These are phyloP conservation scores for Pontederia paniculata DNA, from an alignment of 176 grass and related monocot species.

Conservation along the genomic window DNA sequence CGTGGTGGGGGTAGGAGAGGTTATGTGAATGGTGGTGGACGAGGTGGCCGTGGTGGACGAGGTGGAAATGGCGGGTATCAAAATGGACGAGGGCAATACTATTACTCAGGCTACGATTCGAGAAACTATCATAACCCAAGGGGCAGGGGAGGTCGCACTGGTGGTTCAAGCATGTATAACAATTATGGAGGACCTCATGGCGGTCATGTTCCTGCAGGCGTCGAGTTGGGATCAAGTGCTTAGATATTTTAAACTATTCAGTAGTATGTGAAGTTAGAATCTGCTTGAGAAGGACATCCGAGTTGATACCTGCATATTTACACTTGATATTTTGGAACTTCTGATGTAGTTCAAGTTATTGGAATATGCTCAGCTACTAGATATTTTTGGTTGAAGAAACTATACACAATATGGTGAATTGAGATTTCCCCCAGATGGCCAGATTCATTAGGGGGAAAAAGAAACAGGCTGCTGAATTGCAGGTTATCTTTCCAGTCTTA, in stretches of 20 bases:
- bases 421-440: no score
- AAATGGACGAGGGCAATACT: constrained; percentile 33
- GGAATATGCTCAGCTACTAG: no score
- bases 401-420: no score
- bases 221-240: constrained; percentile 45
- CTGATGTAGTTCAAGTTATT: no score
- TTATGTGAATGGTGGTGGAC: constrained; percentile 37
- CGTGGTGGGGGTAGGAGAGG: constrained; percentile 39
- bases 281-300: no score
- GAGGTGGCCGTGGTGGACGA: constrained; percentile 31
- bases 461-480: no score
- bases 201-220: constrained; percentile 20
- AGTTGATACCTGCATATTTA: no score
- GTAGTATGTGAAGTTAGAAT: no score
- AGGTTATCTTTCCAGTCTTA: no score
- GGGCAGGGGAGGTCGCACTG: constrained; percentile 43
- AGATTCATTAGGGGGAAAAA: no score
- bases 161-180: constrained; percentile 32
- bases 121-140: constrained; percentile 46
- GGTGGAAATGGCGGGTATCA: constrained; percentile 24
- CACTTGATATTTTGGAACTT: no score
- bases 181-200: constrained; percentile 36
- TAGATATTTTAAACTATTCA: constrained; percentile 14
- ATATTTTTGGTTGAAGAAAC: no score
- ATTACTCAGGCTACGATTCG: constrained; percentile 37